Percentiles rank a stretch among this genome's conserved stretches.
These are phyloP conservation scores for Boeremia lycopersici DNA, from an alignment of 2,329 filamentous ascomycete genomes.

Conservation along the genomic window DNA sequence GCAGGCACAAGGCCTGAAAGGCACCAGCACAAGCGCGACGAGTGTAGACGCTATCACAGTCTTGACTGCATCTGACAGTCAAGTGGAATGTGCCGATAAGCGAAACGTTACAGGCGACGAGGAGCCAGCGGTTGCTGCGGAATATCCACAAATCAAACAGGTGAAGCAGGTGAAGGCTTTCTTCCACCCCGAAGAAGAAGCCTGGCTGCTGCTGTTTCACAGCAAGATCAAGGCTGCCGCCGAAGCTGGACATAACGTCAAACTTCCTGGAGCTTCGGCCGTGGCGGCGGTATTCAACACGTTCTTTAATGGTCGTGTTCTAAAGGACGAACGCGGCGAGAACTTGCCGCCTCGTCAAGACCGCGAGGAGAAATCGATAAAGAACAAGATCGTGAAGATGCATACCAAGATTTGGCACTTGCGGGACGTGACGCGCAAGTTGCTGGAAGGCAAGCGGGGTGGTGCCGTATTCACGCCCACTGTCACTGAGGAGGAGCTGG, in stretches of 20 bases:
- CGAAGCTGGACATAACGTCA: conserved; percentile 2
- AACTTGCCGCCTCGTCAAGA: neutral
- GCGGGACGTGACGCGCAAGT: neutral
- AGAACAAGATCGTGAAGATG: neutral
- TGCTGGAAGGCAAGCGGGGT: neutral
- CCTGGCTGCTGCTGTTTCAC: conserved; percentile 22
- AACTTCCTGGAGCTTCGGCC: neutral
- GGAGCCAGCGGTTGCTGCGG: neutral
- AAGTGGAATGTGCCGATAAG: neutral
- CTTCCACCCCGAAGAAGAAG: conserved; percentile 19
- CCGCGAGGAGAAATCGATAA: neutral
- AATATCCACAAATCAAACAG: neutral
- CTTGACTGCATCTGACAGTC: neutral
- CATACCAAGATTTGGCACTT: neutral
- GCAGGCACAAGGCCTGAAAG: neutral
- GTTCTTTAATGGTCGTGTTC: neutral
- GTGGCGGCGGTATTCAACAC: neutral
- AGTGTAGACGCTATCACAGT: no score
- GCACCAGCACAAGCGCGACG: neutral
- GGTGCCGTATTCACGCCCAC: neutral
- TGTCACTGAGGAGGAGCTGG: neutral
- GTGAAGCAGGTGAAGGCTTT: neutral
- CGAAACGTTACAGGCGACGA: neutral
- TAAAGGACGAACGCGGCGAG: neutral
- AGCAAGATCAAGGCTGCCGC: conserved; percentile 13